A percentile compares a stretch with the other conserved stretches of the same genome.
phyloP scores from a whole-genome alignment of 2,329 filamentous ascomycete genomes.

The Ceratocystis colombiana region DNA sequence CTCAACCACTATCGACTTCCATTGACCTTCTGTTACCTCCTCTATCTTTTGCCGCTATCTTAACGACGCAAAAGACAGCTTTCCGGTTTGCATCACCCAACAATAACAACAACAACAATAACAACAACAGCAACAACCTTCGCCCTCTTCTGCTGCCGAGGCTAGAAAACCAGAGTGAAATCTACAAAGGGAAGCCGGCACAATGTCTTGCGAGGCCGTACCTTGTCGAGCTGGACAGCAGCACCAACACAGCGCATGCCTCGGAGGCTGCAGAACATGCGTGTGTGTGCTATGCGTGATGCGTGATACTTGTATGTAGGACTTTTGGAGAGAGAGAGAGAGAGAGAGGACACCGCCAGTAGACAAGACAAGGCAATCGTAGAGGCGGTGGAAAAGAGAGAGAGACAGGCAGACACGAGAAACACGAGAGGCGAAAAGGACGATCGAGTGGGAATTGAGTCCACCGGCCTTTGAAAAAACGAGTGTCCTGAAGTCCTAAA shows the following conservation, averaged over 20 bases:
- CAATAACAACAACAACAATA: no score
- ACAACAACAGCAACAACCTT: no score
- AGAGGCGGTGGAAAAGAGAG: not conserved
- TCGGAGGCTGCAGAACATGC: not conserved
- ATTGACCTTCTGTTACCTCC: no score
- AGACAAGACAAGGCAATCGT: not conserved
- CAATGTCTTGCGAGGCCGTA: not conserved
- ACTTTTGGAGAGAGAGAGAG: no score
- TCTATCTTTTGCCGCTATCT: not conserved
- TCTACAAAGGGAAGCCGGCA: not conserved
- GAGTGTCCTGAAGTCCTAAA: no score
- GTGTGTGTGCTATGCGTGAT: no score
- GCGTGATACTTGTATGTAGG: not conserved
- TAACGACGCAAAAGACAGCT: not conserved
- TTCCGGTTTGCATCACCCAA: not conserved
- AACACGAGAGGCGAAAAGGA: no score
- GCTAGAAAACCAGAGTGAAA: not conserved
- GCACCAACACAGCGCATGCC: not conserved
- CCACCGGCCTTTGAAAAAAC: no score
- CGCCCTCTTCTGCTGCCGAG: no score
- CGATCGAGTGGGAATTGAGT: no score
- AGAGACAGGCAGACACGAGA: not conserved
- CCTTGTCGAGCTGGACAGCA: not conserved
- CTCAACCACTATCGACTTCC: no score
- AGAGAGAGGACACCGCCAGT: not conserved